A percentile compares a stretch with the other conserved stretches of the same genome.
These are phyloP conservation scores for Orbilia quercus DNA, from an alignment of 2,329 filamentous ascomycete species.

Conservation along the genomic window DNA sequence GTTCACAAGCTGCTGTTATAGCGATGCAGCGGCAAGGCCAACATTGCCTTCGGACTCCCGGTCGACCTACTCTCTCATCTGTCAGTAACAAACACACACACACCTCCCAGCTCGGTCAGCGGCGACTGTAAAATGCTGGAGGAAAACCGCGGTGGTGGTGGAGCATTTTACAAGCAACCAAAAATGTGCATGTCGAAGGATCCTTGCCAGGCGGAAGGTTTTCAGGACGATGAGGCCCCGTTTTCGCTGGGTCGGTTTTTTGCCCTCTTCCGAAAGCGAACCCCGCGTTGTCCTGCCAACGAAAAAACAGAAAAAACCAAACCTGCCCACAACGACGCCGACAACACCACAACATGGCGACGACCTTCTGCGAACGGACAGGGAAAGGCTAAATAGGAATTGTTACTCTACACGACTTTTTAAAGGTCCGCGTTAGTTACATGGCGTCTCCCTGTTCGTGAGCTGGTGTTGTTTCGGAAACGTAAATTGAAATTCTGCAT, in stretches of 20 bases:
- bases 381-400: background rate
- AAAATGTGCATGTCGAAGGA: slow-evolving; percentile 4
- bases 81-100: background rate
- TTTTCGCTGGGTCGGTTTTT: slow-evolving; percentile 18
- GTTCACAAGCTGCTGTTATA: no score
- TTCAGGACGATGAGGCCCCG: slow-evolving; percentile 20
- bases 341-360: slow-evolving; percentile 2
- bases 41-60: no score
- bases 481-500: slow-evolving; percentile 25
- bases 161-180: background rate
- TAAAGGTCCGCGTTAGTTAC: background rate
- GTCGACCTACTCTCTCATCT: background rate
- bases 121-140: background rate
- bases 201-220: slow-evolving; percentile 36
- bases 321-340: background rate
- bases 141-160: background rate
- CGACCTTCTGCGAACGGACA: slow-evolving; percentile 40
- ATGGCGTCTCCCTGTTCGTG: slow-evolving; percentile 34
- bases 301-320: no score
- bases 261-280: slow-evolving; percentile 30
- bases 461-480: slow-evolving; percentile 51
- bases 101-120: background rate
- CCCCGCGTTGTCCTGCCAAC: slow-evolving; percentile 37
- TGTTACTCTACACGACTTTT: background rate
- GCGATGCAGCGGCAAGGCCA: no score